Conservation (phyloP, 805 yeast species). For the Suhomyces tanzawaensis region DNA sequence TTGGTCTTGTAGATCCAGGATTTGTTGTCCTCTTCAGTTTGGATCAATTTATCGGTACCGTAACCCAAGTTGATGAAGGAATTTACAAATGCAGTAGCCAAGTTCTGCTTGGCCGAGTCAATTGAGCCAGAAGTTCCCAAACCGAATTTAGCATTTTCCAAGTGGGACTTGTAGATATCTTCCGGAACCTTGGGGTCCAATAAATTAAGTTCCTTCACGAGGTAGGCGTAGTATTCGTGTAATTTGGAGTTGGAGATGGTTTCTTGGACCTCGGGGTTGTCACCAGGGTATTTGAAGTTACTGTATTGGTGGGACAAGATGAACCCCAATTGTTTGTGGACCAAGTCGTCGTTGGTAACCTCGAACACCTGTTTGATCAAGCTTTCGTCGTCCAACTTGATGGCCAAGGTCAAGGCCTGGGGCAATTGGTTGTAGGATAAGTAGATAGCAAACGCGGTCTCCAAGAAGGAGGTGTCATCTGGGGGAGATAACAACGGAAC, state of each 20-base stretch:
- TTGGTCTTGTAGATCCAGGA: slow-evolving; percentile 91
- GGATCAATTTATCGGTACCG: slow-evolving; percentile 77
- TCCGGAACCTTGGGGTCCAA: slow-evolving; percentile 91
- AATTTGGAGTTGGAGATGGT: slow-evolving; percentile 77
- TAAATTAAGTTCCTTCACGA: slow-evolving; percentile 83
- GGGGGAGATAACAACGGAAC: slow-evolving; percentile 97
- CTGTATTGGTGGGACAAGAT: slow-evolving; percentile 85
- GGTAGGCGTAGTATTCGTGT: slow-evolving; percentile 74
- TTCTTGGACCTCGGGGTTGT: slow-evolving; percentile 71
- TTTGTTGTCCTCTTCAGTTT: slow-evolving; percentile 66
- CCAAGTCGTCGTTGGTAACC: slow-evolving; percentile 67
- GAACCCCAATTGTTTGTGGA: slow-evolving; percentile 89
- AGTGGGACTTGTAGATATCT: slow-evolving; percentile 87
- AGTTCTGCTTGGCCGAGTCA: slow-evolving; percentile 92
- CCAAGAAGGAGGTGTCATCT: slow-evolving; percentile 80
- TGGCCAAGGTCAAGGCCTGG: slow-evolving; percentile 87
- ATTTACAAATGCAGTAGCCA: slow-evolving; percentile 93
- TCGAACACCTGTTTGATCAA: slow-evolving; percentile 77
- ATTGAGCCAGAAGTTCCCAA: slow-evolving; percentile 52
- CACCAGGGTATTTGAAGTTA: slow-evolving; percentile 62
- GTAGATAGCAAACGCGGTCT: slow-evolving; percentile 86
- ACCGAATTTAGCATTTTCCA: slow-evolving; percentile 67
- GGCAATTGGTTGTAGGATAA: slow-evolving; percentile 75
- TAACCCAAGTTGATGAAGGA: slow-evolving; percentile 89
- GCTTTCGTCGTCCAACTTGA: slow-evolving; percentile 79